A percentile compares a stretch with the other conserved stretches of the same genome.
phyloP scores from a whole-genome alignment of 148 eudicot genomes.

The Nyssa sinensis region DNA sequence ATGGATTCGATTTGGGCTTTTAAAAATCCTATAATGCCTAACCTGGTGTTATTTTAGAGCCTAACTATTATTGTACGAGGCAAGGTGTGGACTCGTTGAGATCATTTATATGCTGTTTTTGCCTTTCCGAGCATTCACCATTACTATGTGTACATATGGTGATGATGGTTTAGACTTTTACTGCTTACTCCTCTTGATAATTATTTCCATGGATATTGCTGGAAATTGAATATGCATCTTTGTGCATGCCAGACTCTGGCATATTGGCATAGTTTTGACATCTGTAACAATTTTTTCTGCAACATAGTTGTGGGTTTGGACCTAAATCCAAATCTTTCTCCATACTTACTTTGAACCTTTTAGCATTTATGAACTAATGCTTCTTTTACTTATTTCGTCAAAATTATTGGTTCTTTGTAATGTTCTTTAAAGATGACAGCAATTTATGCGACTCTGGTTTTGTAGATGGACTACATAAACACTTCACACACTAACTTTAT shows the following conservation, averaged over 20 bases:
- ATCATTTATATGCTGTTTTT: not conserved
- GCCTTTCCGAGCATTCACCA: not conserved
- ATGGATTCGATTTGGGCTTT: not conserved
- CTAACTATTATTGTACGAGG: not conserved
- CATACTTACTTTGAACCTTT: not conserved
- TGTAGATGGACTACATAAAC: slow-evolving; percentile 94
- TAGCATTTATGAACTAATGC: not conserved
- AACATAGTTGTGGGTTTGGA: not conserved
- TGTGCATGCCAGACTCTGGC: not conserved
- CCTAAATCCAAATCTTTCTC: not conserved
- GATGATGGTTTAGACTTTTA: not conserved
- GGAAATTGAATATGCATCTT: not conserved
- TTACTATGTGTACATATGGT: not conserved
- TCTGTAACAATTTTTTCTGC: not conserved
- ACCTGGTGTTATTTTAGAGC: not conserved
- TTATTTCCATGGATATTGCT: not conserved
- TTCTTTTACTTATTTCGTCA: not conserved
- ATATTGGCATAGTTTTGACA: not conserved
- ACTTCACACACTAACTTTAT: slow-evolving; percentile 84
- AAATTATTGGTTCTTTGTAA: not conserved
- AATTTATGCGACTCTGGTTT: not conserved
- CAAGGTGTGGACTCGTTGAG: not conserved
- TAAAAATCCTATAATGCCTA: not conserved
- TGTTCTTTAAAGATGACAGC: not conserved
- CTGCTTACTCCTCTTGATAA: not conserved